These are phyloP conservation scores for Blastobotrys malaysiensis DNA, from an alignment of 1,139 yeast genomes.

Conservation along the genomic window DNA sequence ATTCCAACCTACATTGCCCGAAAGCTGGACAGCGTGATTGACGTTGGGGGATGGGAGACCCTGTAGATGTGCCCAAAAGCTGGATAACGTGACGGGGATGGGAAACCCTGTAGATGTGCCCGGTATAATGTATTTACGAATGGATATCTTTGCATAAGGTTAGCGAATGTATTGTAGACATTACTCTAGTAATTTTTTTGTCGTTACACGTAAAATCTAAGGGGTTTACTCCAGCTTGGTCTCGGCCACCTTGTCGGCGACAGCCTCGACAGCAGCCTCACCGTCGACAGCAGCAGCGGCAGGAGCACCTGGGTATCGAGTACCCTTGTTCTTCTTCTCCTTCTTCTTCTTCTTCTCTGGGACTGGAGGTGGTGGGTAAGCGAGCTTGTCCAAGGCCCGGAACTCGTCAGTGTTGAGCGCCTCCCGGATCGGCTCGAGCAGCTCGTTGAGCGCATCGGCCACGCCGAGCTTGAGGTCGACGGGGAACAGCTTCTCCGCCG, in stretches of 20 bases:
- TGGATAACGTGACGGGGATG: conserved; percentile 59
- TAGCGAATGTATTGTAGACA: neutral
- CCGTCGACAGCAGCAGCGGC: conserved; percentile 21
- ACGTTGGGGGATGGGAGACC: conserved; percentile 96
- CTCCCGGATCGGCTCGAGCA: conserved; percentile 80
- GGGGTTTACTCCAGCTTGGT: conserved; percentile 31
- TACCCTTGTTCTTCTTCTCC: conserved; percentile 80
- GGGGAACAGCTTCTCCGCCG: conserved; percentile 71
- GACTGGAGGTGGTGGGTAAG: conserved; percentile 73
- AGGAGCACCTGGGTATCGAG: conserved; percentile 69
- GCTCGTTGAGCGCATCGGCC: conserved; percentile 69
- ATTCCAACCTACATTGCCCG: conserved; percentile 74
- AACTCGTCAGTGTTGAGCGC: conserved; percentile 63
- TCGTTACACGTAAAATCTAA: neutral
- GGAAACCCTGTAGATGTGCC: neutral
- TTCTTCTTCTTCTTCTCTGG: conserved; percentile 53
- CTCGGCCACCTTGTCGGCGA: conserved; percentile 29
- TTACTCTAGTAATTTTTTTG: neutral
- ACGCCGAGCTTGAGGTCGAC: conserved; percentile 94
- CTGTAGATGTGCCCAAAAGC: conserved; percentile 62
- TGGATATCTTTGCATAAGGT: neutral
- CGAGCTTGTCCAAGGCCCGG: conserved; percentile 66
- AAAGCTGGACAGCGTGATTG: conserved; percentile 68
- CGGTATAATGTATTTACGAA: neutral
- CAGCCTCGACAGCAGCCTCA: conserved; percentile 14